These are phyloP conservation scores for Sclerotinia borealis DNA, from an alignment of 2,329 filamentous ascomycete species.

Conservation along the genomic window DNA sequence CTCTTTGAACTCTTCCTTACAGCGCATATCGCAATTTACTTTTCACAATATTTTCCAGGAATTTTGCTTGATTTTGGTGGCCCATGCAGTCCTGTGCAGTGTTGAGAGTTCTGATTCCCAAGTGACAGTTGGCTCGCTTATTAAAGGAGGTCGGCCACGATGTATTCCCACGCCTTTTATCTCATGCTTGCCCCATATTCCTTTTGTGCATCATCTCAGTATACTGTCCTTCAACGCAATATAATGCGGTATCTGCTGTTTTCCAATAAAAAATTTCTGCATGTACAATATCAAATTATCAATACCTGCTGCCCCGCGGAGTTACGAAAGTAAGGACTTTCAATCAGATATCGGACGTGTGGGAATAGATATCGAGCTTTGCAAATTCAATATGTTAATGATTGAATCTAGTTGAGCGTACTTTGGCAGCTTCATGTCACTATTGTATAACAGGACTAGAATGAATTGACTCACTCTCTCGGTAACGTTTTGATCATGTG, in stretches of 20 bases:
- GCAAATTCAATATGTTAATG: too few species aligned
- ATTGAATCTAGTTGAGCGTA: too few species aligned
- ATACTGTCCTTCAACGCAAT: too few species aligned
- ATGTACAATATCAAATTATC: background rate
- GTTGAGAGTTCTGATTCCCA: background rate
- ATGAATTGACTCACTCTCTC: background rate
- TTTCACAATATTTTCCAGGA: background rate
- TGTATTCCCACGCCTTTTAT: background rate
- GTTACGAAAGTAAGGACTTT: background rate
- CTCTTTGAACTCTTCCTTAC: background rate
- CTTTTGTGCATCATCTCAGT: too few species aligned
- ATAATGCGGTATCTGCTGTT: too few species aligned
- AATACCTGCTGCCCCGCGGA: too few species aligned
- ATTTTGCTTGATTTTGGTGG: background rate
- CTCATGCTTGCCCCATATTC: too few species aligned
- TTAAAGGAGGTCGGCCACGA: background rate
- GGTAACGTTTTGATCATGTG: background rate
- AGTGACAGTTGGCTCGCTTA: background rate
- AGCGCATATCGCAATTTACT: background rate
- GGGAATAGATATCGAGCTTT: too few species aligned
- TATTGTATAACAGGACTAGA: background rate
- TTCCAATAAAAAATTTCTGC: background rate
- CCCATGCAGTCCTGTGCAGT: background rate
- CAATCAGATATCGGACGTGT: too few species aligned
- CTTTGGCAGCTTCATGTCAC: too few species aligned